Evolutionary conservation across 2,329 filamentous ascomycete genomes (phyloP), one percentile per base, ranked within the genome.

Genomic region (Colletotrichum sp.): DNA sequence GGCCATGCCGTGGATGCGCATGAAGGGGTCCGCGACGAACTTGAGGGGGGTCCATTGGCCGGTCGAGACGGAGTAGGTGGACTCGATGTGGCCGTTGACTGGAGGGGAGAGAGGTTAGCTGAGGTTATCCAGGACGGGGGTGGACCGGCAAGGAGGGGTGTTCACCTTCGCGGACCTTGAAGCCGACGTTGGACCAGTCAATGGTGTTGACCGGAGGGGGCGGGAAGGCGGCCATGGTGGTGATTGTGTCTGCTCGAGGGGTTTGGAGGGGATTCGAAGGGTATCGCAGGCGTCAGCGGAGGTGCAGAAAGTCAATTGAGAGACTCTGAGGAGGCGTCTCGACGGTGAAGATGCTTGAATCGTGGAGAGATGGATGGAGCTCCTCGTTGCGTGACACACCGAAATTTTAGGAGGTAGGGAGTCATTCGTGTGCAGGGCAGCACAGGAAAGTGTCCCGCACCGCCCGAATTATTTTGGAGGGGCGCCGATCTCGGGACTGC

Each of bases 51-150:
- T 92, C 96, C 96, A 98, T 89, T 93, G 85, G 66, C 93, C 92
- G 3, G 93, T 95, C 78, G 92, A 89, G 79, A 91, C 88, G 75
- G 93, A 94, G 90, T 95, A 98, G 85, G 93, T 93, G 65, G 94
- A 96, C 87, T 98, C 95, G 84, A 99, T 93, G 87, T 99, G 96
- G 81, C 96, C 96, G 82, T 98, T 98, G 82, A 98, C 96, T 95
- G 81, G 21, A n/a, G 15, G 52, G 5, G 5, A 64, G 26, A 52
- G 10, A 5, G 21, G 59, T 77, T 64, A 77, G 71, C 44, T 8
- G 12, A 32, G 32, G 32, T 21, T 2, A n/a, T 44, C 28, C 1
- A 32, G 28, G 10, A 15, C 3, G 15, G 28, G 10, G 57, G 1
- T 30, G 1, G 16, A 44, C 18, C 39, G 39, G 9, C 0, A 44